phyloP scores from a whole-genome alignment of 2,329 filamentous ascomycete genomes.

The Curvularia hawaiiensis region DNA sequence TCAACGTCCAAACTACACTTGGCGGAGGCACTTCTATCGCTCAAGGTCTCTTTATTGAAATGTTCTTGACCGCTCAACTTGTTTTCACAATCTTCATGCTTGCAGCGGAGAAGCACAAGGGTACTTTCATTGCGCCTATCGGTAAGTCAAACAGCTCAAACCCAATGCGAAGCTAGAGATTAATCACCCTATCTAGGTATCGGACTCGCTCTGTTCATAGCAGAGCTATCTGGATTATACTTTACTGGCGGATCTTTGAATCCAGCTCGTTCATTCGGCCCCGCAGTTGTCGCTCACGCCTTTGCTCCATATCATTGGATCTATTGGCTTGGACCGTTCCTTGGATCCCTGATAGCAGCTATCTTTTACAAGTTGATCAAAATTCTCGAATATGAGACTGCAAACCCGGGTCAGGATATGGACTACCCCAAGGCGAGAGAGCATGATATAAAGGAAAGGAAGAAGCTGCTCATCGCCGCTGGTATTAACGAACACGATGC shows the following conservation, averaged over 20 bases:
- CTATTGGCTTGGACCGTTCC: slow-evolving; percentile 53
- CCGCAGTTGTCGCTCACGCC: slow-evolving; percentile 45
- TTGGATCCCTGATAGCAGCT: slow-evolving; percentile 51
- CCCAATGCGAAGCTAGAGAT: not conserved
- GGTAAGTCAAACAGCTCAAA: slow-evolving; percentile 29
- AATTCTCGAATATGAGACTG: slow-evolving; percentile 39
- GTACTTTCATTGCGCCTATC: slow-evolving; percentile 61
- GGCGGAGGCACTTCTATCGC: slow-evolving; percentile 19
- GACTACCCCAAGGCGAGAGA: not conserved
- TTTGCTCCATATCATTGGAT: slow-evolving; percentile 44
- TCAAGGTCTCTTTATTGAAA: slow-evolving; percentile 31
- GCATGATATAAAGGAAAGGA: not conserved
- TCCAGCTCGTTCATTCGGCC: slow-evolving; percentile 52
- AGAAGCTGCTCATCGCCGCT: not conserved
- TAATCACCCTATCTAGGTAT: not conserved
- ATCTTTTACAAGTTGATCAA: slow-evolving; percentile 56
- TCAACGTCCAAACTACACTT: slow-evolving; percentile 24
- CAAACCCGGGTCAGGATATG: slow-evolving; percentile 28
- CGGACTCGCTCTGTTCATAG: slow-evolving; percentile 42
- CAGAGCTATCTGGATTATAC: slow-evolving; percentile 42
- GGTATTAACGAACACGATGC: not conserved
- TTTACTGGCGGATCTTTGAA: slow-evolving; percentile 53
- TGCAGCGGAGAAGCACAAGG: slow-evolving; percentile 65
- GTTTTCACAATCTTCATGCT: slow-evolving; percentile 58
- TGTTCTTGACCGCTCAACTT: slow-evolving; percentile 34